Base-by-base conservation (phyloP, 306 rosid species). In the Cucumis cinereus region DNA sequence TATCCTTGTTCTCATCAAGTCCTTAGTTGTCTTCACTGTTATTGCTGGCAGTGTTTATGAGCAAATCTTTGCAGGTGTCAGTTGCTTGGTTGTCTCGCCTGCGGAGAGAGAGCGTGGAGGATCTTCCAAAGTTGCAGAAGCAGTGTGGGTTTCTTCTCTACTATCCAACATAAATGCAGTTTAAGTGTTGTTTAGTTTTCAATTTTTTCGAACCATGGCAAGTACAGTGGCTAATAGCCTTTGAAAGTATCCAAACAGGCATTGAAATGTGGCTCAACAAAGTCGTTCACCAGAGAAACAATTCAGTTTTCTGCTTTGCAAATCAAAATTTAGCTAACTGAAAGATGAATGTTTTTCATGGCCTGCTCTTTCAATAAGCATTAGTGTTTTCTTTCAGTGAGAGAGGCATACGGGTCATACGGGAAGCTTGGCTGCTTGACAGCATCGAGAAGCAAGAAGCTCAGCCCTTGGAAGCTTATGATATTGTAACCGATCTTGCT, bases 381-480 rank as follows among this genome's bases (percentile, higher is more conserved):
- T 2, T 2, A 22, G 43, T 22, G 10, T 23, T 69, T 6, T 69
- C 36, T 75, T 35, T 82, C 78, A 90, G 97, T 87, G 95, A 89
- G 74, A 83, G 86, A 74, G 85, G 93, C 24, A 82, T 88, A 78
- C 86, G 85, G 20, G 93, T 90, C 38, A 88, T 91, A 22, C 83
- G 91, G 43, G 97, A 93, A 78, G 81, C 79, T 40, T 94, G 97
- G 96, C 43, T 94, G 74, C 17, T 57, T 5, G 93, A 90, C 58
- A 87, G 90, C 83, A 94, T 91, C 1, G 88, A 90, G 79, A 91
- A 89, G 74, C 93, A 90, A 82, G 95, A 90, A 78, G 81, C 89
- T 0, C 98, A 87, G 79, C 97, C 97, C 55, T 84, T 91, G 41
- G 89, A 90, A 76, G 88, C 89, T 43, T 94, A 90, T 80, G 96